These are phyloP conservation scores for Oryza longistaminata DNA, from an alignment of 176 grass and related monocot genomes.

Conservation along the genomic window DNA sequence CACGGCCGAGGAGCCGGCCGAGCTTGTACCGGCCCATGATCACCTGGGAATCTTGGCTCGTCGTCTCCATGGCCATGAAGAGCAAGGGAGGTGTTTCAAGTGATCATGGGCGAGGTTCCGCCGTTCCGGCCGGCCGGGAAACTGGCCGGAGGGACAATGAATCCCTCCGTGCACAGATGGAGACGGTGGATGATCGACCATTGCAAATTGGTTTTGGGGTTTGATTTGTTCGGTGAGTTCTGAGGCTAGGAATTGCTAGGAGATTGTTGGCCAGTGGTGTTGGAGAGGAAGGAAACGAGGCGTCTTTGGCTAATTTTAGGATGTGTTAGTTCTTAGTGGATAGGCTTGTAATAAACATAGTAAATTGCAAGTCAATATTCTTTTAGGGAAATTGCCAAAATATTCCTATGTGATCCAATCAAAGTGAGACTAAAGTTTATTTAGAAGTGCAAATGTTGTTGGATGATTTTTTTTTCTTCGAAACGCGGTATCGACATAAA, in stretches of 20 bases:
- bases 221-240: slow-evolving; percentile 19
- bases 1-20: slow-evolving; percentile 60
- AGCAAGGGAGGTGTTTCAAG: background rate
- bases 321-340: background rate
- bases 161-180: background rate
- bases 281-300: slow-evolving; percentile 16
- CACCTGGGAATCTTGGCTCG: slow-evolving; percentile 24
- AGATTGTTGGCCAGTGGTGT: slow-evolving; percentile 31
- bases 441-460: no score
- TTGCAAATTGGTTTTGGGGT: background rate
- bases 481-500: no score
- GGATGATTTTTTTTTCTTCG: no score
- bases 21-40: slow-evolving; percentile 74
- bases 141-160: slow-evolving; percentile 7
- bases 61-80: slow-evolving; percentile 38
- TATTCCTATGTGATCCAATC: no score
- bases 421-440: no score
- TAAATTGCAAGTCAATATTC: no score
- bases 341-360: background rate
- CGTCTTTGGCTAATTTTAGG: slow-evolving; percentile 33
- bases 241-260: slow-evolving; percentile 35
- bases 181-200: slow-evolving; percentile 20
- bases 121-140: slow-evolving; percentile 1
- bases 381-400: no score
- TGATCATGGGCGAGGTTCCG: slow-evolving; percentile 38